Percentiles rank a stretch among this genome's conserved stretches.
These are phyloP conservation scores for Amylocarpus encephaloides DNA, from an alignment of 2,329 filamentous ascomycete species.

Conservation along the genomic window DNA sequence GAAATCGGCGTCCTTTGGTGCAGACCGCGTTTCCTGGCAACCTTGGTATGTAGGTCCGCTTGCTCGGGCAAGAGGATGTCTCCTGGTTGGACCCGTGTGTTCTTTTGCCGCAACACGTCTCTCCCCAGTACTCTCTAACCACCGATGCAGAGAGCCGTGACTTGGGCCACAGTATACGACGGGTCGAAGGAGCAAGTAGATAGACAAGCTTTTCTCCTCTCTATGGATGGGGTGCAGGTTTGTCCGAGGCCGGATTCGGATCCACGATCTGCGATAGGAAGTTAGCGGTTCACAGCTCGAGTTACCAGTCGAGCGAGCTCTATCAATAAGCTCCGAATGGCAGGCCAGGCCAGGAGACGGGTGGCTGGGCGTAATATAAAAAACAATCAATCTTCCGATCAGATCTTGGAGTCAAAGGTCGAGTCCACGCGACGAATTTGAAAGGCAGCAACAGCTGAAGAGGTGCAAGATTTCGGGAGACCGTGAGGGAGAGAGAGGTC, in stretches of 20 bases:
- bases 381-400: background rate
- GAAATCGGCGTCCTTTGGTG: background rate
- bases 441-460: no score
- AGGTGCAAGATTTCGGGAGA: no score
- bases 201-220: background rate
- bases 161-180: background rate
- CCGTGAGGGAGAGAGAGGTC: no score
- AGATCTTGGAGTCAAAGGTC: background rate
- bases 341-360: background rate
- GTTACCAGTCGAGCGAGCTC: background rate
- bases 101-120: slow-evolving; percentile 3
- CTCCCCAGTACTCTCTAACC: background rate
- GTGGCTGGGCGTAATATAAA: background rate
- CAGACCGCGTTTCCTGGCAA: background rate
- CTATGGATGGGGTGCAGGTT: background rate
- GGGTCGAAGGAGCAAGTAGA: slow-evolving; percentile 1
- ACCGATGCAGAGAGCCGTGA: background rate
- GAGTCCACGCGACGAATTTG: background rate
- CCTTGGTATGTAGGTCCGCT: background rate
- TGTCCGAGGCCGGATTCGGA: background rate
- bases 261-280: background rate
- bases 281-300: background rate
- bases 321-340: background rate
- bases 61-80: slow-evolving; percentile 4
- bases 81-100: background rate